Conservation (phyloP, 345 rosid genomes). For the Aquilaria yunnanensis region DNA sequence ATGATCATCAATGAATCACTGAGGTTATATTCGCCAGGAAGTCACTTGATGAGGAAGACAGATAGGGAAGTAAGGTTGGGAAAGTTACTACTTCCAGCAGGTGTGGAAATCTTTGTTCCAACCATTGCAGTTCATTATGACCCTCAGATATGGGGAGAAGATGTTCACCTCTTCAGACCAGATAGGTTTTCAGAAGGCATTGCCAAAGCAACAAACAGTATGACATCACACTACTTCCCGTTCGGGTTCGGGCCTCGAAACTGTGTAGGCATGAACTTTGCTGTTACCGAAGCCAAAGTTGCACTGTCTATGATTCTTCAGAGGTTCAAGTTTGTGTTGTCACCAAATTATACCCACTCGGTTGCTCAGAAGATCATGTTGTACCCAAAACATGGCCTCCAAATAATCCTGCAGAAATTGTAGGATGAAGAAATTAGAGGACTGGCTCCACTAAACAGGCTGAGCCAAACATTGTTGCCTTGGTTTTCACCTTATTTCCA, state of each 20-base stretch:
- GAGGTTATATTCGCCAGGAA: conserved; percentile 30
- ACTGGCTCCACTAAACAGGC: too few relatives aligned
- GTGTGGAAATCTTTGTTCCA: conserved; percentile 9
- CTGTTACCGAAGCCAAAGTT: conserved; percentile 25
- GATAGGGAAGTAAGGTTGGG: conserved; percentile 23
- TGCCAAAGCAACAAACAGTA: conserved; percentile 35
- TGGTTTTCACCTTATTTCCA: too few relatives aligned
- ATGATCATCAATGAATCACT: conserved; percentile 30
- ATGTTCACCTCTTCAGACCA: conserved; percentile 30
- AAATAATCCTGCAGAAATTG: too few relatives aligned
- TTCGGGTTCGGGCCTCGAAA: conserved; percentile 36
- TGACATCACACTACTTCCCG: conserved; percentile 26
- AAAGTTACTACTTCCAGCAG: conserved; percentile 21
- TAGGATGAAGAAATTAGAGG: too few relatives aligned
- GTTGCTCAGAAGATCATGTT: conserved; percentile 7
- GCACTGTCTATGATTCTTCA: conserved; percentile 38
- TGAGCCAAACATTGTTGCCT: too few relatives aligned
- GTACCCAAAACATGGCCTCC: conserved; percentile 21
- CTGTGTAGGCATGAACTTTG: conserved; percentile 36
- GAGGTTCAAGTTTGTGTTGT: conserved; percentile 23
- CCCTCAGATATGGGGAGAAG: conserved; percentile 37
- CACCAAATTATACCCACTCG: conserved; percentile 27
- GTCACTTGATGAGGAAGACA: conserved; percentile 9
- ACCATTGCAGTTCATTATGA: conserved; percentile 26
- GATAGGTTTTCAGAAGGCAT: conserved; percentile 40